Evolutionary conservation across 1,139 yeast genomes (phyloP), one percentile per base, ranked within the genome.

Genomic region (Yamadazyma triangularis): DNA sequence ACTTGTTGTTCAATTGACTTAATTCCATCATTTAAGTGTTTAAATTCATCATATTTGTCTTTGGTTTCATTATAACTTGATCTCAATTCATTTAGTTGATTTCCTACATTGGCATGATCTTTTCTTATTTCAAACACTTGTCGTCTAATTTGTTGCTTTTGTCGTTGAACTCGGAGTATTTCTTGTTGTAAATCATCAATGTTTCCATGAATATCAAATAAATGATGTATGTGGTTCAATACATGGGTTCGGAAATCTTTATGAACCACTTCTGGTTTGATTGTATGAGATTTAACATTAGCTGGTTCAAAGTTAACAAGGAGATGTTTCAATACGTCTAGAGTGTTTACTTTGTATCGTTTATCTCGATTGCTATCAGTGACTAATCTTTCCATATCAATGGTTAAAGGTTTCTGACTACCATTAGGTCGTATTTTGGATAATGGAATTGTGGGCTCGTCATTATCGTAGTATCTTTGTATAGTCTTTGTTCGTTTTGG

Each of bases 61-160:
- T 56, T 57, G 18, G 51, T 43, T 2, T 41, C 35, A 14, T 50
- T 50, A 41, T 60, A 63, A 4, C 51, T 49, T 1, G 39, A 26
- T 33, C 81, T 53, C 14, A 67, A 36, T 20, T 50, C 39, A 38
- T 67, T 71, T 33, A 70, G 45, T 26, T 65, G 58, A 21, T 64
- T 51, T 4, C 69, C 70, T 14, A 71, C 62, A 4, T 43, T 37
- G 13, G 58, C 51, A 33, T 73, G 72, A 9, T 60, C 53, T 25
- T 60, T 49, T 29, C 70, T 52, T 8, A 65, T 40, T 8, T 64
- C 58, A 36, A 58, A 62, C 2, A 75, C 64, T 27, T 56, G 47
- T n/a, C 44, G 35, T 35, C 82, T 48, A 13, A 64, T 39, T 3
- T 58, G 60, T 30, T 63, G 60, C 42, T 76, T 76, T 27, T 53